Base-by-base conservation (phyloP, 257 asterid species). In the Capsicum rhomboideum region DNA sequence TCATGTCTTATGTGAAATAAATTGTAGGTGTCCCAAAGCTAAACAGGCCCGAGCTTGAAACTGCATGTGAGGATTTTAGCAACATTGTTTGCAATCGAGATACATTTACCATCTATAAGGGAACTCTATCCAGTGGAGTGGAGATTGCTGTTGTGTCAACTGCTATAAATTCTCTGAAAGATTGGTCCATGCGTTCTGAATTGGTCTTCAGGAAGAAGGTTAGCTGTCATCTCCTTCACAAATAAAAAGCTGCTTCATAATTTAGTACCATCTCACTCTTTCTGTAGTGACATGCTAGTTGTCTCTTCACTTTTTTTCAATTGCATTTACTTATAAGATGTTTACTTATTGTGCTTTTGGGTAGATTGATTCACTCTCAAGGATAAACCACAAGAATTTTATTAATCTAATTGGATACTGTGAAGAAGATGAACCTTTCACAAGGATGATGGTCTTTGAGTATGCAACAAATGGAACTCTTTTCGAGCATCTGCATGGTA, bases 1-100 rank as follows among this genome's bases (percentile, higher is more conserved):
- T 80, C 13, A 49, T 50, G 28, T 55, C 37, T 50, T 50, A 11
- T 26, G 23, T 63, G 66, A 49, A n/a, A 44, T 74, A 50, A 69
- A 66, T 80, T 78, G 13, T 78, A 90, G 92, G 92, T 68, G 90
- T 88, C 77, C 91, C 88, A 55, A 90, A 88, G 78, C 90, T 90
- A 77, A 87, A 84, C 59, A 63, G 91, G 63, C 26, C 85, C 82
- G 99, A 96, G 75, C 98, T 96, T 54, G 97, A 91, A 85, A 90
- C 87, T 23, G 98, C 98, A 21, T 96, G 99, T 42, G 99, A 96
- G 91, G 99, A 94, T 87, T 96, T 96, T 87, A 96, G 99, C 91
- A 96, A 96, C 87, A 92, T 96, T 29, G 92, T 96, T 42, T 96
- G 91, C 54, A 89, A 93, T 23, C 86, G 92, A 61, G 90, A 93